Base-by-base conservation (phyloP, 1,284 basidiomycete species). In the Ceratobasidium sp. region DNA sequence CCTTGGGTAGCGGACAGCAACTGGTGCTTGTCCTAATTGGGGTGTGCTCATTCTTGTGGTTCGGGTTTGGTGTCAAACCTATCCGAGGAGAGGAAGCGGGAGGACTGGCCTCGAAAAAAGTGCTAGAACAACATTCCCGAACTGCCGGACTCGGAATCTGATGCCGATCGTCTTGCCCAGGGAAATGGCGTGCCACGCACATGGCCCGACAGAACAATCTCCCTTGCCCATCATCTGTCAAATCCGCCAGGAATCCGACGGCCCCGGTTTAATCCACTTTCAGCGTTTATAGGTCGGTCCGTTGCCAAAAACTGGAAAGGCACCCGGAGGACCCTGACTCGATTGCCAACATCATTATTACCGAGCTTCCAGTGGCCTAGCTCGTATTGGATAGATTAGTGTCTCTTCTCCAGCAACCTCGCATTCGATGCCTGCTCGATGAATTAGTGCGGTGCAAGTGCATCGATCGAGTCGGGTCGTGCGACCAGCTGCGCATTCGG, bases 121-220 rank as follows among this genome's bases (percentile, higher is more conserved):
- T 39, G 14, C 64, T 67, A 67, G 64, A 55, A 55, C 64, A 34
- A 45, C 43, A 41, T 36, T 21, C 64, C n/a, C 64, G 45, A 67
- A 45, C 30, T 41, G 64, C 64, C 50, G 64, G 64, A 28, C 43
- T 4, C 48, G 28, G 53, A 48, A 65, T 65, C 46, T 36, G 48
- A 55, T 67, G 64, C 64, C 64, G 64, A 67, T 67, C 64, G 23
- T 43, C 50, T 39, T 34, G 32, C 36, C 46, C 28, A 65, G 62
- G 46, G 48, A 65, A 65, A 65, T 65, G 62, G 23, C 62, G 50
- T 65, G 62, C 32, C 62, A 65, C 62, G 62, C 62, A 65, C 48
- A 53, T 65, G 62, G 62, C 61, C 48, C 62, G 45, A 65, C 48
- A 28, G 62, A 65, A 65, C 50, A 65, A 65, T 65, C 62, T 50